Percentiles rank a stretch among this genome's conserved stretches.
These are phyloP conservation scores for Cryptosporidium ubiquitum DNA, from an alignment of 169 alveolate species.

Conservation along the genomic window DNA sequence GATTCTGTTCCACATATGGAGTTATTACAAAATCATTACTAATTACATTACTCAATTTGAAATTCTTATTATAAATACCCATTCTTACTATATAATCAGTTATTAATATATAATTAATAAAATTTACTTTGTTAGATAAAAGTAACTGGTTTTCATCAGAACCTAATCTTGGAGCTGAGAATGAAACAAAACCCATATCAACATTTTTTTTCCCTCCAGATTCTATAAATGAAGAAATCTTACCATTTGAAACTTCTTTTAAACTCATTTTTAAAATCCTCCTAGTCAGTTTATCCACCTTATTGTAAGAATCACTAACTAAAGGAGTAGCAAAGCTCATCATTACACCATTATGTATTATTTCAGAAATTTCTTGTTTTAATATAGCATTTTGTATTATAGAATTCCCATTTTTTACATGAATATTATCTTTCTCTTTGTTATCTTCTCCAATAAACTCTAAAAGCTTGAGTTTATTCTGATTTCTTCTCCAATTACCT, in stretches of 20 bases:
- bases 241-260: background rate
- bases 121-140: background rate
- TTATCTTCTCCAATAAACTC: background rate
- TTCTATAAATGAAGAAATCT: background rate
- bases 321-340: slow-evolving; percentile 81
- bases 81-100: slow-evolving; percentile 68
- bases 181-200: background rate
- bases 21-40: slow-evolving; percentile 89
- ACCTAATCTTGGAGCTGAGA: background rate
- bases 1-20: slow-evolving; percentile 87
- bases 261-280: slow-evolving; percentile 1
- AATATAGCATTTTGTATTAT: slow-evolving; percentile 23
- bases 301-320: slow-evolving; percentile 12
- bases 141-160: background rate
- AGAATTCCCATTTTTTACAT: slow-evolving; percentile 1
- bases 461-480: background rate
- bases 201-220: background rate
- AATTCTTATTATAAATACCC: slow-evolving; percentile 66
- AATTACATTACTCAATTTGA: slow-evolving; percentile 72
- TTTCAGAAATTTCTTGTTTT: background rate
- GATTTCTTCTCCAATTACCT: slow-evolving; percentile 32
- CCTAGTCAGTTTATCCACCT: slow-evolving; percentile 10
- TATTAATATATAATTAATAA: slow-evolving; percentile 18
- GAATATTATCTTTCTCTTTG: background rate
- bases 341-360: slow-evolving; percentile 76